Percentiles rank a stretch among this genome's conserved stretches.
Conservation (phyloP, 2,329 filamentous ascomycete genomes). For the Cladosporium velox region DNA sequence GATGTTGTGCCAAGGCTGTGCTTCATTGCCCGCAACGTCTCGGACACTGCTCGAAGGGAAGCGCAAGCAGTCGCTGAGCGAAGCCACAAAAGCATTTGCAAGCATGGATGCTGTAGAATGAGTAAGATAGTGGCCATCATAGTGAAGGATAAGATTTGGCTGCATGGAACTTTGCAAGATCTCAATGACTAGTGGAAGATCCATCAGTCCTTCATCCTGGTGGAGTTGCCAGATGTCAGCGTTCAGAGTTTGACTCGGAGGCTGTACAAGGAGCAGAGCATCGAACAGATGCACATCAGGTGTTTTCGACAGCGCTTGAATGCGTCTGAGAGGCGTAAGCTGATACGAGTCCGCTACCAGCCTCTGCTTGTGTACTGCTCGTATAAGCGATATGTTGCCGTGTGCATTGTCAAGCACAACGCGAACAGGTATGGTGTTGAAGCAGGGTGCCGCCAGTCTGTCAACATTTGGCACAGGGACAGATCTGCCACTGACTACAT, state of each 20-base stretch:
- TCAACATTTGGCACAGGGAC: slow-evolving; percentile 67
- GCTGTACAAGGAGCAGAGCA: slow-evolving; percentile 77
- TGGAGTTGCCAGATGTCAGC: slow-evolving; percentile 51
- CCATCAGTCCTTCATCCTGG: slow-evolving; percentile 63
- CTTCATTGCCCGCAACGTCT: background rate
- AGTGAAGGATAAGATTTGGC: slow-evolving; percentile 53
- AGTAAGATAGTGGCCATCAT: slow-evolving; percentile 65
- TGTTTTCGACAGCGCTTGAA: slow-evolving; percentile 56
- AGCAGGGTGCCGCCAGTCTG: slow-evolving; percentile 80
- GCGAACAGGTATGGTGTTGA: slow-evolving; percentile 82
- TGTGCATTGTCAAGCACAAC: slow-evolving; percentile 52
- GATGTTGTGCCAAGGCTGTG: background rate
- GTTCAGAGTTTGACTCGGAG: slow-evolving; percentile 51
- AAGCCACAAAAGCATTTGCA: slow-evolving; percentile 34
- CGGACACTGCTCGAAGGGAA: slow-evolving; percentile 33
- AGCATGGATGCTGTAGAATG: slow-evolving; percentile 25
- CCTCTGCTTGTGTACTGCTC: slow-evolving; percentile 63
- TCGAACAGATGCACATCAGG: slow-evolving; percentile 68
- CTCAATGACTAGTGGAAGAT: slow-evolving; percentile 76
- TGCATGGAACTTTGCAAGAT: slow-evolving; percentile 59
- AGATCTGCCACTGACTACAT: slow-evolving; percentile 77
- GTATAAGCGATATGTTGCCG: slow-evolving; percentile 60
- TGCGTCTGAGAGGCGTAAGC: slow-evolving; percentile 70
- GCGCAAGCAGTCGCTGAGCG: slow-evolving; percentile 31
- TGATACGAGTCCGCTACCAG: slow-evolving; percentile 67